Evolutionary conservation across 1,139 yeast species (phyloP), one percentile per base, ranked within the genome.

Genomic region (Zhuliangozyma blackwelliae): DNA sequence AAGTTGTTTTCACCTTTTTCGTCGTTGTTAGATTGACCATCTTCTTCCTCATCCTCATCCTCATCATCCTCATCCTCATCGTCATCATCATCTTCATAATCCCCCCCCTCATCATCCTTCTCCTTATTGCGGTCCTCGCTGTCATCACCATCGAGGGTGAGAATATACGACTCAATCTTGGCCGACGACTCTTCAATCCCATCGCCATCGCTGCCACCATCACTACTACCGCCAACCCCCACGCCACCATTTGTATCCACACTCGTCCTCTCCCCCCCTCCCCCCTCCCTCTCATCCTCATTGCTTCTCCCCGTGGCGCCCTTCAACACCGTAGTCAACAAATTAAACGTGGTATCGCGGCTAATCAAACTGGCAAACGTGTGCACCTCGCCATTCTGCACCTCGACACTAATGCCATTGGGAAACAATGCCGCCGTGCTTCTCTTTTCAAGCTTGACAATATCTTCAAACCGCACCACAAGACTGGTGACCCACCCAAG

Each of bases 401-500:
- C 83, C 44, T 80, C 82, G n/a, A 89, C 68, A 10, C 76, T 68
- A 12, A 90, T 85, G 2, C 96, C 97, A 57, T 90, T 90, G 11
- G 97, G 96, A 54, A 92, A 88, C 25, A 92, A 65, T 0, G 95
- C 96, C 1, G 89, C 96, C 0, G 96, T 88, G 31, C 79, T 72
- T 45, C 79, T 80, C 60, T 87, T 86, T 49, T 89, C 96, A 48
- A 92, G 73, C 21, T 76, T 70, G 4, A 77, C 68, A 31, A 92
- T 78, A 40, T 89, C 96, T 34, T 73, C 76, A 50, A 83, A 76
- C 2, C 87, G 80, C 25, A 92, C 75, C 6, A 84, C 76, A 30
- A 90, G 60, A 47, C 77, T 86, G 3, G 97, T 88, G 2, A 88
- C 88, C 96, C 96, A 90, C 1, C 97, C 97, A 34, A 94, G 66